phyloP scores from a whole-genome alignment of 1,284 basidiomycete species.

The Ustilago bromivora region DNA sequence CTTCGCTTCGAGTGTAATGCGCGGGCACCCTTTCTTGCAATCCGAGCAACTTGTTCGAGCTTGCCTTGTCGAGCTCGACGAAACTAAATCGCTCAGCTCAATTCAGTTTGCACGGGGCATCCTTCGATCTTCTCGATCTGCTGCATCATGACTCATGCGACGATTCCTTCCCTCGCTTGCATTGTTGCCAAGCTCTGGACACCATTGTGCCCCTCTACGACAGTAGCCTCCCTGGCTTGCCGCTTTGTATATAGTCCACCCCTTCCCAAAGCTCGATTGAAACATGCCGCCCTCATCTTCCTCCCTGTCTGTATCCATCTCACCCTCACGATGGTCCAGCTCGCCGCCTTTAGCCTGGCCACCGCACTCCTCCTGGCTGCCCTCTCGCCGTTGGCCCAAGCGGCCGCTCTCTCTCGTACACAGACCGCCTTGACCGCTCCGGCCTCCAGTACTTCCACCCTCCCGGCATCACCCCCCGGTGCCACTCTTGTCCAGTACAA shows the following conservation, averaged over 20 bases:
- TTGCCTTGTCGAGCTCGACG: too few relatives aligned
- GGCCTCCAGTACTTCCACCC: neutral
- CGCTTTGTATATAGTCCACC: neutral
- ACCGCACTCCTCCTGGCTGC: conserved; percentile 20
- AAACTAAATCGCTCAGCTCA: too few relatives aligned
- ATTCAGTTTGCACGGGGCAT: neutral
- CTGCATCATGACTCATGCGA: neutral
- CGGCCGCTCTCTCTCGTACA: conserved; percentile 1
- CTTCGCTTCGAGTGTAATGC: too few relatives aligned
- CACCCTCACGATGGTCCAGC: conserved; percentile 11
- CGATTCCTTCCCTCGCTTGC: conserved; percentile 1
- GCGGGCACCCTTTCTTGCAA: too few relatives aligned
- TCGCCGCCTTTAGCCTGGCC: conserved; percentile 10
- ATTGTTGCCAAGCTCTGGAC: neutral
- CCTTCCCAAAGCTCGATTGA: neutral
- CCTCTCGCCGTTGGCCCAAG: conserved; percentile 8
- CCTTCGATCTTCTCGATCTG: neutral
- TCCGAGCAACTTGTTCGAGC: too few relatives aligned
- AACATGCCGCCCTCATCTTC: neutral
- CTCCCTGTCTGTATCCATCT: neutral
- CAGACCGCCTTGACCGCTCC: neutral
- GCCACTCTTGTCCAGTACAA: conserved; percentile 35
- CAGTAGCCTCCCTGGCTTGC: neutral
- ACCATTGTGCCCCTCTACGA: neutral
- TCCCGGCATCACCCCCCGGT: conserved; percentile 21